Evolutionary conservation across 1,139 yeast species (phyloP), one percentile per base, ranked within the genome.

Genomic region (Blastobotrys illinoisensis): DNA sequence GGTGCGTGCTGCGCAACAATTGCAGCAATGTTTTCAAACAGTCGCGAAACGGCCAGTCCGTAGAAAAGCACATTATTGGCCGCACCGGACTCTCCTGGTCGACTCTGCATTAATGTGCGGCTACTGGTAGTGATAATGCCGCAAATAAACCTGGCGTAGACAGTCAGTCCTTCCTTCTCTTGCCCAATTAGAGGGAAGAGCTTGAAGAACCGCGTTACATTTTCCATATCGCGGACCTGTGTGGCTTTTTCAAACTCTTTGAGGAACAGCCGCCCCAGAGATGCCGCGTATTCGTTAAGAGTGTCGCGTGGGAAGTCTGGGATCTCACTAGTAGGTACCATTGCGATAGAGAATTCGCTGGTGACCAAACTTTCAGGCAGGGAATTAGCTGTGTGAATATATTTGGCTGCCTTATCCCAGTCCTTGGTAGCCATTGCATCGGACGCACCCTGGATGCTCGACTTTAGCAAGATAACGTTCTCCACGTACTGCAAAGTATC

Each of bases 251-350:
- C 77, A 68, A 93, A 93, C 61, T 83, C 85, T 3, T 74, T 67
- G 49, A 78, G 71, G 65, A 90, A 90, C 1, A 83, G 72, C 1
- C 68, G 68, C 1, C 82, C 82, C 56, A 91, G 74, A 47, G 82
- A 77, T 1, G 72, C 73, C 3, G 82, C 78, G 80, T 95, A 88
- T 16, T 74, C 75, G 1, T 72, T 67, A 1, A 93, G 66, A 0
- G 87, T 74, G 1, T 73, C 78, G 13, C 71, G 68, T 0, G 99
- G 98, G 52, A 79, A 74, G 54, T 88, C 96, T 0, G 97, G 97
- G n/a, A 90, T 78, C 53, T 88, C 95, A 7, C 88, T 77, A 0
- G 96, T 83, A 0, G 99, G 99, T n/a, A 93, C 93, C 64, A 88
- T 88, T 49, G 79, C 82, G 51, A 84, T 79, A 1, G 96, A 93